Conservation (phyloP, 169 alveolate species). For the Cryptosporidium muris region DNA sequence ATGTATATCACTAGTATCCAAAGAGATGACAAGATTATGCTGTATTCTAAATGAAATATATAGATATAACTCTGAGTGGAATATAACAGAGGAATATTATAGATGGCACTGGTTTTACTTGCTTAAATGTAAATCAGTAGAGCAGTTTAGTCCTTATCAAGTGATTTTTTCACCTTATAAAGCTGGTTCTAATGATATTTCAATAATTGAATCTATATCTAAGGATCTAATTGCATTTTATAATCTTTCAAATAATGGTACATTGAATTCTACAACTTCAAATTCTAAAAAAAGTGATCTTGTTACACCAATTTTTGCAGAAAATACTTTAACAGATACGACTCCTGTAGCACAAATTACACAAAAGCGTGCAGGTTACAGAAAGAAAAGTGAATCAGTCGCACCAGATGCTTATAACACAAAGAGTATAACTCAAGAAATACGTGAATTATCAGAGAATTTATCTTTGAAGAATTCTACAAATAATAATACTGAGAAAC, state of each 20-base stretch:
- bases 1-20: neutral
- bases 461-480: no score
- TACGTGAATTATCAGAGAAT: no score
- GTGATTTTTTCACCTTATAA: neutral
- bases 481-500: neutral
- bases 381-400: neutral
- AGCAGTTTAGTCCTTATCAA: neutral
- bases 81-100: conserved; percentile 13
- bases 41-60: conserved; percentile 1
- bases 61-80: neutral
- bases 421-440: no score
- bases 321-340: no score
- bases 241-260: neutral
- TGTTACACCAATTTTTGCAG: neutral
- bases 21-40: conserved; percentile 2
- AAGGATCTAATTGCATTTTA: neutral
- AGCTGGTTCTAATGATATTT: neutral
- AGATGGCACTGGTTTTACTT: conserved; percentile 29
- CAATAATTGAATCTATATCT: neutral
- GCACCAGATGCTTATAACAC: no score
- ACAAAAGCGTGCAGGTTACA: no score
- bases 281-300: neutral
- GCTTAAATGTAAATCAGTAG: conserved; percentile 1
- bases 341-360: no score
- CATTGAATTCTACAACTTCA: neutral